These are phyloP conservation scores for Gossypium bickii DNA, from an alignment of 345 rosid genomes.

Conservation along the genomic window DNA sequence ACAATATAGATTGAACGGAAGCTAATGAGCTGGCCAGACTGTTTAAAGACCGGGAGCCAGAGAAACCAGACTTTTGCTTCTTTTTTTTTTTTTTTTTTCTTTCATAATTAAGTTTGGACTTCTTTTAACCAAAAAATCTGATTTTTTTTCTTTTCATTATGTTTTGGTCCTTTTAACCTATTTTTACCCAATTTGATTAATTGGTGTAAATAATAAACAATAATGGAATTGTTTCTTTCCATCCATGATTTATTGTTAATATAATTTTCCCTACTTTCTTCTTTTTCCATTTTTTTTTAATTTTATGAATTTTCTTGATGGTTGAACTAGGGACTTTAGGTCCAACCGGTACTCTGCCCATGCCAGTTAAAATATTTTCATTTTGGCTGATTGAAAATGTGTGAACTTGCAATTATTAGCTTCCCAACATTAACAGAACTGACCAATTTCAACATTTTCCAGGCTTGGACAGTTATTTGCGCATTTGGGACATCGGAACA, in stretches of 20 bases:
- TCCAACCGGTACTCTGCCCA: not conserved
- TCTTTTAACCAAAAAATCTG: too few relatives aligned
- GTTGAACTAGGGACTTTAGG: not conserved
- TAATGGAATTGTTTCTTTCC: not conserved
- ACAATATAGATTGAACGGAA: too few relatives aligned
- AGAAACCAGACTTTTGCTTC: too few relatives aligned
- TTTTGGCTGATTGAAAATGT: not conserved
- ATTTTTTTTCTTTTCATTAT: too few relatives aligned
- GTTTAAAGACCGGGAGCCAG: too few relatives aligned
- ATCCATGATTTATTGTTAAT: not conserved
- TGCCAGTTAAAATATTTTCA: not conserved
- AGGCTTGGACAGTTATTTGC: slow-evolving; percentile 92
- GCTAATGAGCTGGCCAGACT: too few relatives aligned
- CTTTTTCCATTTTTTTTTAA: too few relatives aligned
- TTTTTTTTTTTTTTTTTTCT: too few relatives aligned
- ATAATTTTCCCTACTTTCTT: not conserved
- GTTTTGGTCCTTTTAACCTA: not conserved
- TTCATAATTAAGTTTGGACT: too few relatives aligned
- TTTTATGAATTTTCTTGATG: not conserved
- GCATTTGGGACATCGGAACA: slow-evolving; percentile 71
- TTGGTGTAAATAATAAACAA: not conserved
- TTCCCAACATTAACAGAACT: not conserved
- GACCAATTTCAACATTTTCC: slow-evolving; percentile 1
- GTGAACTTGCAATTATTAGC: slow-evolving; percentile 2
- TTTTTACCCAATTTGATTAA: not conserved